Evolutionary conservation across 2,329 filamentous ascomycete genomes (phyloP).

Genomic region (Hypoxylon sp.): DNA sequence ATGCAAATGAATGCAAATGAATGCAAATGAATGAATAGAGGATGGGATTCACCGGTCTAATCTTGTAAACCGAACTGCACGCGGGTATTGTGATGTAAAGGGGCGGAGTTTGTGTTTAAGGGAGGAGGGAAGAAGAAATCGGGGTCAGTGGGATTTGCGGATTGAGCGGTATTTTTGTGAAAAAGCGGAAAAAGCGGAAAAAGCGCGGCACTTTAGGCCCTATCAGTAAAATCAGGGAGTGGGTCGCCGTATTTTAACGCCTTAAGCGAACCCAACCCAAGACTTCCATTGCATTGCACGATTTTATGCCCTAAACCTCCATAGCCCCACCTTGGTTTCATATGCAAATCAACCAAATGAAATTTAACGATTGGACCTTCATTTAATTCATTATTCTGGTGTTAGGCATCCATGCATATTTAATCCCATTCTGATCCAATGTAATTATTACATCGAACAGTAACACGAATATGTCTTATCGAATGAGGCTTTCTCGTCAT

Average conservation of each 20-base stretch:
- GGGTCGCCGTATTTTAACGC: too few relatives aligned
- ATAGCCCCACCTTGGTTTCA: conserved; percentile 16
- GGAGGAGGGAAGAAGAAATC: conserved; percentile 43
- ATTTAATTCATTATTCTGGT: too few relatives aligned
- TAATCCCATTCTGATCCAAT: too few relatives aligned
- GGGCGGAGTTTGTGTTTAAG: conserved; percentile 45
- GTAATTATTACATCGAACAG: too few relatives aligned
- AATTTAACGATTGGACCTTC: conserved; percentile 6
- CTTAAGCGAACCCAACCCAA: too few relatives aligned
- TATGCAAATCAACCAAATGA: conserved; percentile 21
- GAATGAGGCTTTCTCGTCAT: too few relatives aligned
- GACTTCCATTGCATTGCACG: conserved; percentile 44
- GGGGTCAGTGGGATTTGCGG: conserved; percentile 38
- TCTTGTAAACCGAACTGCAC: conserved; percentile 44
- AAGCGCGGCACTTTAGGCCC: too few relatives aligned
- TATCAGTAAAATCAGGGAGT: too few relatives aligned
- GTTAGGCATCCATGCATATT: conserved; percentile 16
- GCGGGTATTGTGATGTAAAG: conserved; percentile 46
- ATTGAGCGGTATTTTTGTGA: conserved; percentile 32
- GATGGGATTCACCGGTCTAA: conserved; percentile 45
- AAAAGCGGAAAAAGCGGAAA: too few relatives aligned
- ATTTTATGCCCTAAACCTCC: conserved; percentile 37
- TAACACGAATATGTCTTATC: too few relatives aligned
- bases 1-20: too few relatives aligned
- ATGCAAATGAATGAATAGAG: too few relatives aligned